Evolutionary conservation across 2,329 filamentous ascomycete species (phyloP).

Genomic region (Lecanicillium sp.): DNA sequence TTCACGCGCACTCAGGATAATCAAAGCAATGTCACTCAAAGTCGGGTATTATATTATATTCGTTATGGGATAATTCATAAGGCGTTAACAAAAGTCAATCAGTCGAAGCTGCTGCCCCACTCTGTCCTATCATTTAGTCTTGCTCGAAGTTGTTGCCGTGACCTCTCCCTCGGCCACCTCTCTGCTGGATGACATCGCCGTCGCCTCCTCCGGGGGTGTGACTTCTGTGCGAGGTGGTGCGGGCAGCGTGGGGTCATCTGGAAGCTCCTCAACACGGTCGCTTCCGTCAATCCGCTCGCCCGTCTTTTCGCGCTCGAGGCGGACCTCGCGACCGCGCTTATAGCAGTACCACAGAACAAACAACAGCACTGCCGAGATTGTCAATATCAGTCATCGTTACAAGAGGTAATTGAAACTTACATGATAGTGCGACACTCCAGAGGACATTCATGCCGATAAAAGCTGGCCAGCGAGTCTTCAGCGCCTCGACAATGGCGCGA

Average conservation of each 20-base stretch:
- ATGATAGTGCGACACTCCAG: slow-evolving; percentile 80
- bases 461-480: slow-evolving; percentile 83
- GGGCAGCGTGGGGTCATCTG: slow-evolving; percentile 40
- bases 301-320: slow-evolving; percentile 57
- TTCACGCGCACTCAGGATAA: too few relatives aligned
- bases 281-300: slow-evolving; percentile 31
- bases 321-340: slow-evolving; percentile 82
- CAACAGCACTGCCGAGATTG: slow-evolving; percentile 64
- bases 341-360: slow-evolving; percentile 98
- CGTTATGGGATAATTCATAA: slow-evolving; percentile 8
- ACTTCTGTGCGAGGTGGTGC: slow-evolving; percentile 21
- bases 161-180: neutral
- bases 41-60: too few relatives aligned
- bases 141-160: neutral
- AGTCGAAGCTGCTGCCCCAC: neutral
- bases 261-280: slow-evolving; percentile 42
- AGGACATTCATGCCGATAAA: slow-evolving; percentile 88
- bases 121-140: neutral
- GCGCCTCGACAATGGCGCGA: slow-evolving; percentile 81
- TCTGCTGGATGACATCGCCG: neutral
- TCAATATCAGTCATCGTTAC: slow-evolving; percentile 4
- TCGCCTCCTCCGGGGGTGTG: slow-evolving; percentile 6
- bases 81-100: neutral
- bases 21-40: too few relatives aligned
- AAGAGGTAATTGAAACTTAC: slow-evolving; percentile 45